Evolutionary conservation across 805 yeast genomes (phyloP), one percentile per base, ranked within the genome.

Genomic region (Pichia membranifaciens): DNA sequence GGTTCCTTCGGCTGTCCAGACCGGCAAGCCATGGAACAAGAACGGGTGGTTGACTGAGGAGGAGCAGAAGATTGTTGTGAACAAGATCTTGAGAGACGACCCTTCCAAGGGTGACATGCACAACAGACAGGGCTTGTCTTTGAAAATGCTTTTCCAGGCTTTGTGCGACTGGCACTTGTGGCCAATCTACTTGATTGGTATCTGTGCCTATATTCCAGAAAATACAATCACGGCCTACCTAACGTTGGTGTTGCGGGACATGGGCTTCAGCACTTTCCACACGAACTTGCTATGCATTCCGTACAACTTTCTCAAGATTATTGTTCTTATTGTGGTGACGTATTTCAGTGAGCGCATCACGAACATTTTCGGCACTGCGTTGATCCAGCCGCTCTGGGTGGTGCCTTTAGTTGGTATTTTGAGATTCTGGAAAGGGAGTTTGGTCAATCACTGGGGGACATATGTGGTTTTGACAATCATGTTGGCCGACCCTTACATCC

Each of bases 91-190:
- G 44, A 65, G 84, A 53, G 85, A 81, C 57, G 87, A 81, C 56
- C 86, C 86, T 20, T 56, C 72, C 10, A 75, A 75, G 66, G 84
- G 84, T 21, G 83, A 78, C 51, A 78, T 79, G 84, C 70, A 79
- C 57, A 80, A 81, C 57, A 68, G 83, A 57, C 75, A 76, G 54
- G 79, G 81, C 5, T 58, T 81, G 17, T 59, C 71, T 3, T 52
- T 65, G 5, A 67, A 58, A 40, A 69, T 66, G 59, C 52, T 81
- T 16, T 58, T 64, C 54, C 54, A 62, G 18, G 64, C 78, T 3
- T 43, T 78, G 12, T 38, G 53, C 1, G 85, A 81, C 56, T 76
- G 67, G 56, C 76, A 77, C 57, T 48, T 79, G 50, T 70, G 81
- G 75, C 84, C 85, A 23, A 59, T 79, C 33, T 78, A 76, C 52